Percentiles rank a stretch among this genome's conserved stretches.
Conservation (phyloP, 2,329 filamentous ascomycete genomes). For the Plectosphaerella sp. region DNA sequence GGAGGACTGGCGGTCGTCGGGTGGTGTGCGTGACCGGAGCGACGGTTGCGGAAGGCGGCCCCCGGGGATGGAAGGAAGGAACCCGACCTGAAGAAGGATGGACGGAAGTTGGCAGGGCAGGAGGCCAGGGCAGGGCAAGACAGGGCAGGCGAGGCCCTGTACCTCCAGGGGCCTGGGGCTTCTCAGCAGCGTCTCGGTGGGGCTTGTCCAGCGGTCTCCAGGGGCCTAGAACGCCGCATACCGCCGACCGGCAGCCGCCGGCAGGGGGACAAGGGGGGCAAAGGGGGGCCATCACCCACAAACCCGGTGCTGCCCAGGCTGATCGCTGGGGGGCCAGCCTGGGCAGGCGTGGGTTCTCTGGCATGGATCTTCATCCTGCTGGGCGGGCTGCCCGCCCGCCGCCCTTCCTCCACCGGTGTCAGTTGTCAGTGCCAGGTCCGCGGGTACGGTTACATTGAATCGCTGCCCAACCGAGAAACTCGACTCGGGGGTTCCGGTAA, state of each 20-base stretch:
- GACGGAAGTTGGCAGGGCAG: background rate
- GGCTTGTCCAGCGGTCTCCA: slow-evolving; percentile 1
- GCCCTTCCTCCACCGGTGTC: no score
- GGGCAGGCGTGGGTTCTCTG: background rate
- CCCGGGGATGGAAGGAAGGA: background rate
- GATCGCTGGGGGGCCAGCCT: background rate
- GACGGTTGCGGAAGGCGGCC: background rate
- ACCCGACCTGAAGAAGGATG: no score
- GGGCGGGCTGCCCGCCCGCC: no score
- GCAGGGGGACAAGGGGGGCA: no score
- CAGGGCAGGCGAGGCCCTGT: no score
- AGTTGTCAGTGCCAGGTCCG: no score
- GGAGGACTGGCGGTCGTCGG: background rate
- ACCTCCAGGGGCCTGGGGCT: no score
- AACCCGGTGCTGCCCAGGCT: background rate
- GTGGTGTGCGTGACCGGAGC: background rate
- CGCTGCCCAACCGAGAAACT: no score
- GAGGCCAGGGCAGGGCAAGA: background rate
- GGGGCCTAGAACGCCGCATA: slow-evolving; percentile 1
- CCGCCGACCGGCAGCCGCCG: background rate
- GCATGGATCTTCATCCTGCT: background rate
- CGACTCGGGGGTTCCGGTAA: no score
- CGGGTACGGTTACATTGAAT: no score
- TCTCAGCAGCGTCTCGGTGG: background rate
- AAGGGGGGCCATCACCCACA: background rate